phyloP scores from a whole-genome alignment of 176 grass and related monocot species.

The Carex cristatella region DNA sequence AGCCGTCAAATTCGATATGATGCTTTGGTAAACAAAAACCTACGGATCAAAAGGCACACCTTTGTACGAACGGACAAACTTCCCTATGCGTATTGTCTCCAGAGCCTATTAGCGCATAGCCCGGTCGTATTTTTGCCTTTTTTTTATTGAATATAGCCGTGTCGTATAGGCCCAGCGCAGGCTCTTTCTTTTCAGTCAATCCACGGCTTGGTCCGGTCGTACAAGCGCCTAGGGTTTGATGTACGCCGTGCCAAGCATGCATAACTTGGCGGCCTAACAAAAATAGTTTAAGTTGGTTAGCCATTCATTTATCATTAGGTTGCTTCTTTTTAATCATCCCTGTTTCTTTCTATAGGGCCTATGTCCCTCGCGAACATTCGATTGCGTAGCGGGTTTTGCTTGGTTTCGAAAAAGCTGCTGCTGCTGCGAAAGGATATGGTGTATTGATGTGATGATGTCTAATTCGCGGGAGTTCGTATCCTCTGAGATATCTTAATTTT shows the following conservation, averaged over 20 bases:
- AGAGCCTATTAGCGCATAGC: not conserved
- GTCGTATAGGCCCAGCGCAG: not conserved
- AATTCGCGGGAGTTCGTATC: no score
- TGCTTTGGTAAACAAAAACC: not conserved
- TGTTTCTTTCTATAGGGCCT: not conserved
- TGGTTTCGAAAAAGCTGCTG: not conserved
- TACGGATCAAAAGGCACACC: not conserved
- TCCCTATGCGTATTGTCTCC: not conserved
- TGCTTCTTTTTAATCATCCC: not conserved
- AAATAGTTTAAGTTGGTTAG: not conserved
- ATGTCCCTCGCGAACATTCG: not conserved
- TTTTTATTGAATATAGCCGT: not conserved
- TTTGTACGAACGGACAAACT: not conserved
- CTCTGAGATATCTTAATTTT: no score
- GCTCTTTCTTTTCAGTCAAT: not conserved
- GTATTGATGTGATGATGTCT: not conserved
- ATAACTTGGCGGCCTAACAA: not conserved
- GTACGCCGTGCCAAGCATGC: not conserved
- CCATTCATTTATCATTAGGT: not conserved
- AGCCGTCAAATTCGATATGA: conserved; percentile 3
- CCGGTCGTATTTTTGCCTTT: not conserved
- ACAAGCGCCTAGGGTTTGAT: not conserved
- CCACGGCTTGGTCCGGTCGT: not conserved
- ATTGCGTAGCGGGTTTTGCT: not conserved
- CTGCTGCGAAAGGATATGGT: not conserved